Evolutionary conservation across 2,329 filamentous ascomycete genomes (phyloP).

Genomic region (Rhynchosporium secalis): DNA sequence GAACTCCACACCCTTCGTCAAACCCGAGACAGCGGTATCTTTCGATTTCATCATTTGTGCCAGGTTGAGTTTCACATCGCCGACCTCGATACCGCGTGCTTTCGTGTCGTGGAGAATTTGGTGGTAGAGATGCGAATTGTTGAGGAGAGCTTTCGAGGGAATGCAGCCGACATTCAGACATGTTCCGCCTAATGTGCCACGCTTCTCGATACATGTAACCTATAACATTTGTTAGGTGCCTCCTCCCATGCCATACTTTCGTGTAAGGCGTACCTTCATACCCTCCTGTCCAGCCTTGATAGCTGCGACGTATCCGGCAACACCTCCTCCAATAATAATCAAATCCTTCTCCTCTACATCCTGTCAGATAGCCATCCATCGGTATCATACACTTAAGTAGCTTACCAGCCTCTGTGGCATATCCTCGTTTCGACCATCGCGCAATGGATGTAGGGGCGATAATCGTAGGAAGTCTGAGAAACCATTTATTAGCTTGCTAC

Average conservation of each 20-base stretch:
- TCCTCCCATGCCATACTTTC: constrained; percentile 2
- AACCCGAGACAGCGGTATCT: constrained; percentile 80
- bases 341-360: constrained; percentile 89
- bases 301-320: constrained; percentile 96
- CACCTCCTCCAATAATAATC: constrained; percentile 96
- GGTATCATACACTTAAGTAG: constrained; percentile 44
- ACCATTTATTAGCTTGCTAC: constrained; percentile 28
- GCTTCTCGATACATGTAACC: constrained; percentile 98
- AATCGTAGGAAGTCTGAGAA: constrained; percentile 51
- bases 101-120: constrained; percentile 96
- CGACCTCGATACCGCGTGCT: constrained; percentile 94
- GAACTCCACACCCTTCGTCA: constrained; percentile 98
- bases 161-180: constrained; percentile 99
- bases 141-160: constrained; percentile 97
- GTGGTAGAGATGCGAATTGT: constrained; percentile 99
- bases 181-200: constrained; percentile 89
- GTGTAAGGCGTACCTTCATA: constrained; percentile 68
- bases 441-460: constrained; percentile 48
- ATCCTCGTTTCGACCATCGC: constrained; percentile 60
- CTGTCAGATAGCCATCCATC: constrained; percentile 53
- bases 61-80: constrained; percentile 95
- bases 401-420: constrained; percentile 50
- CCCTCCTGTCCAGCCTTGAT: constrained; percentile 99
- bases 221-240: constrained; percentile 42
- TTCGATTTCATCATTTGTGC: constrained; percentile 98